Evolutionary conservation across 495 filamentous ascomycete species (phyloP).

Genomic region (Aspergillus homomorphus): DNA sequence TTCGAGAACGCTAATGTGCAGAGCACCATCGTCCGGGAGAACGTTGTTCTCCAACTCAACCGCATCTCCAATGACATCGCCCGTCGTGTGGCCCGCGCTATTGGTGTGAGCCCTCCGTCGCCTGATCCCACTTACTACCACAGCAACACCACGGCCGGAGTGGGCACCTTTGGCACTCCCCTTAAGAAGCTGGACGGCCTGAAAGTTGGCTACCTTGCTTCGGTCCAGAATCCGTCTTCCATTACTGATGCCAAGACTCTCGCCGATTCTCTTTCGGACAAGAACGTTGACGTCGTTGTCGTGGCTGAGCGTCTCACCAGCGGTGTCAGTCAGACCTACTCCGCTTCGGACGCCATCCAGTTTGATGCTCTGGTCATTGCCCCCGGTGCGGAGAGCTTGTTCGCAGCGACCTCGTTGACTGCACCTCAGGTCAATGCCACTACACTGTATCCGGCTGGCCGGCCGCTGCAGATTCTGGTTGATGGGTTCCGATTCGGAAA

Average conservation of each 20-base stretch:
- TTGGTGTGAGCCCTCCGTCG: constrained; percentile 54
- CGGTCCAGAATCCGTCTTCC: constrained; percentile 32
- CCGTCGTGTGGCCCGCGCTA: constrained; percentile 58
- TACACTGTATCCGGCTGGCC: constrained; percentile 60
- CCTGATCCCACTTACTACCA: constrained; percentile 68
- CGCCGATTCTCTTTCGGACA: constrained; percentile 38
- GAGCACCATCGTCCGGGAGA: constrained; percentile 50
- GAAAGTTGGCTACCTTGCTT: constrained; percentile 65
- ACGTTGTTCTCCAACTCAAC: constrained; percentile 70
- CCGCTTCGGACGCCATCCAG: constrained; percentile 62
- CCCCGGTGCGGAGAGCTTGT: constrained; percentile 54
- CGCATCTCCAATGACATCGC: constrained; percentile 67
- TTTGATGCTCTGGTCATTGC: constrained; percentile 70
- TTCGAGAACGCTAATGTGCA: constrained; percentile 65
- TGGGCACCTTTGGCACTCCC: constrained; percentile 58
- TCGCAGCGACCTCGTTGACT: constrained; percentile 32
- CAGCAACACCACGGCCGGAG: constrained; percentile 59
- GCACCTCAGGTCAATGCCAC: constrained; percentile 14
- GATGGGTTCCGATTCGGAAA: constrained; percentile 71
- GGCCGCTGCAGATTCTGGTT: constrained; percentile 62
- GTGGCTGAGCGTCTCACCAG: constrained; percentile 58
- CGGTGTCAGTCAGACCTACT: constrained; percentile 68
- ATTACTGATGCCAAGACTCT: constrained; percentile 50
- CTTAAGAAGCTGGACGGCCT: constrained; percentile 61
- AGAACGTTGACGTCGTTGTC: constrained; percentile 55